Evolutionary conservation across 2,329 filamentous ascomycete species (phyloP).

Genomic region (Orbilia quercus): DNA sequence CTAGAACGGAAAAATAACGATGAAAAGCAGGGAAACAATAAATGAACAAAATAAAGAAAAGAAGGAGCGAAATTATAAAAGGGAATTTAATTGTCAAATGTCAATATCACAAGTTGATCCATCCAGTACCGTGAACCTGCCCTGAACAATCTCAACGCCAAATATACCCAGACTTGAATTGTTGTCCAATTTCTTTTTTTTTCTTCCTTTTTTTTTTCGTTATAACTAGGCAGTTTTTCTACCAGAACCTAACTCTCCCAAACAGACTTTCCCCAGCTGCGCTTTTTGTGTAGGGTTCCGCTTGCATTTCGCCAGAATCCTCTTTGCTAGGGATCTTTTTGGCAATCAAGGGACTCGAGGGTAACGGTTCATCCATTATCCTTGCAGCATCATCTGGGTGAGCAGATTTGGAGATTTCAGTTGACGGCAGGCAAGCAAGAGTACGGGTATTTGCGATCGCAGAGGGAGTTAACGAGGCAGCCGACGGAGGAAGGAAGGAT

Average conservation of each 20-base stretch:
- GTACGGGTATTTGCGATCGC: conserved; percentile 53
- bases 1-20: background rate
- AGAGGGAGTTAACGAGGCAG: conserved; percentile 31
- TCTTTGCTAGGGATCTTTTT: conserved; percentile 56
- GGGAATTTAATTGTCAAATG: background rate
- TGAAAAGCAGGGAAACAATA: no score
- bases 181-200: background rate
- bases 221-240: background rate
- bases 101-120: no score
- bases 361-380: conserved; percentile 54
- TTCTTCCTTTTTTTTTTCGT: background rate
- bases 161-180: conserved; percentile 1
- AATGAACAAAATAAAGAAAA: background rate
- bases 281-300: conserved; percentile 48
- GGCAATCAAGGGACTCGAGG: conserved; percentile 43
- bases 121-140: background rate
- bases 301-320: conserved; percentile 54
- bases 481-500: conserved; percentile 8
- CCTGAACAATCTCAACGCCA: background rate
- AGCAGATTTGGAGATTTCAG: conserved; percentile 46
- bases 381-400: conserved; percentile 54
- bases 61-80: background rate
- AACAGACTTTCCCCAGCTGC: conserved; percentile 28
- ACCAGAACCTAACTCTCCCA: conserved; percentile 52
- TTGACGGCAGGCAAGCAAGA: conserved; percentile 45